Evolutionary conservation across 768 basidiomycete genomes (phyloP).

Genomic region (Leccinum subtestaceum): DNA sequence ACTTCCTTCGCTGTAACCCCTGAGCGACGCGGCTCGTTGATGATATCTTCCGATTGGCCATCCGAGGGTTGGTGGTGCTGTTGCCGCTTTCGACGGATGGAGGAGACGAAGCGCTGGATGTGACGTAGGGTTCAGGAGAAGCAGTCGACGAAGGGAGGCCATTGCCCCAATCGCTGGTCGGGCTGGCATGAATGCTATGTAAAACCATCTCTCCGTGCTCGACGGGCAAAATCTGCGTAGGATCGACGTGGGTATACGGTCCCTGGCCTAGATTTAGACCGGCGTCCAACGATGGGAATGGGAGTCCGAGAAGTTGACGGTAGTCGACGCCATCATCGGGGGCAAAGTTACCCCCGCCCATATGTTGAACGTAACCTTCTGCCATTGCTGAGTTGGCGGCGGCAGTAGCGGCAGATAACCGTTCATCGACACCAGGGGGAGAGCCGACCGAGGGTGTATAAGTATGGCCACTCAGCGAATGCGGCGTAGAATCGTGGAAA

Average conservation of each 20-base stretch:
- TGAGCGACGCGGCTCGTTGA: slow-evolving; percentile 60
- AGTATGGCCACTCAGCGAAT: slow-evolving; percentile 28
- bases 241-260: slow-evolving; percentile 83
- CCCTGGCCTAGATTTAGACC: slow-evolving; percentile 39
- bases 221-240: slow-evolving; percentile 75
- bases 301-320: slow-evolving; percentile 59
- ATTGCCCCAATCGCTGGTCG: slow-evolving; percentile 82
- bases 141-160: slow-evolving; percentile 67
- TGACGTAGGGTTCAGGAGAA: slow-evolving; percentile 72
- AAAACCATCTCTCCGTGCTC: slow-evolving; percentile 42
- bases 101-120: slow-evolving; percentile 70
- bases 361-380: slow-evolving; percentile 63
- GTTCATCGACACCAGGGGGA: slow-evolving; percentile 38
- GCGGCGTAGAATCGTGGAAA: slow-evolving; percentile 32
- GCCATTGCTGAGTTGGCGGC: slow-evolving; percentile 68
- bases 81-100: slow-evolving; percentile 57
- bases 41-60: slow-evolving; percentile 56
- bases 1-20: slow-evolving; percentile 55
- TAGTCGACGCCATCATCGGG: slow-evolving; percentile 65
- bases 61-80: slow-evolving; percentile 27
- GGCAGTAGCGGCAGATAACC: slow-evolving; percentile 62
- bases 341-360: slow-evolving; percentile 50
- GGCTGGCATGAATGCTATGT: slow-evolving; percentile 65
- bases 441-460: slow-evolving; percentile 38
- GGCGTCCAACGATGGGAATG: slow-evolving; percentile 54